These are phyloP conservation scores for Saccharomyces hybrid DNA, from an alignment of 1,139 yeast species.

Conservation along the genomic window DNA sequence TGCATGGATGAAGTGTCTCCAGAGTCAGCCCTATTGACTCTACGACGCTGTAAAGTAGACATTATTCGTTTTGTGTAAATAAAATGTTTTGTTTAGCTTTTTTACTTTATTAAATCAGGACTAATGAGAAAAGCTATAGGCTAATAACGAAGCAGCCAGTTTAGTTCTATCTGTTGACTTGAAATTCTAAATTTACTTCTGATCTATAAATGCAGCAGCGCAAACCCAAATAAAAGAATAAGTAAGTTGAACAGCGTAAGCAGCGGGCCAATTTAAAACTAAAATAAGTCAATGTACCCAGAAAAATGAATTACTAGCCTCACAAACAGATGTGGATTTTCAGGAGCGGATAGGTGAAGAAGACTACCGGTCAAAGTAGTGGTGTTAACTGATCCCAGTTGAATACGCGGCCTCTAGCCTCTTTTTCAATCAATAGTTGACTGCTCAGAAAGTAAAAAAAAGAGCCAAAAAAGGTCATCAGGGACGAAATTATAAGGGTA, in stretches of 20 bases:
- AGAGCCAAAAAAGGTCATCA: not conserved
- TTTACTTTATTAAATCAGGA: not conserved
- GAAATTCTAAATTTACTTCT: not conserved
- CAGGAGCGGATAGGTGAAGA: not conserved
- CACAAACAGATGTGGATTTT: not conserved
- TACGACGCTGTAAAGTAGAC: conserved; percentile 44
- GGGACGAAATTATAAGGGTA: not conserved
- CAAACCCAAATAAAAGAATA: not conserved
- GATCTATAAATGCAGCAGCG: not conserved
- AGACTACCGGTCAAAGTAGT: not conserved
- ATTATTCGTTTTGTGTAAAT: conserved; percentile 10
- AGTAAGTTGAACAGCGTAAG: not conserved
- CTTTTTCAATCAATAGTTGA: not conserved
- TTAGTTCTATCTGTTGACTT: not conserved
- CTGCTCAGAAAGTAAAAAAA: not conserved
- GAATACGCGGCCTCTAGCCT: not conserved
- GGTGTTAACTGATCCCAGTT: not conserved
- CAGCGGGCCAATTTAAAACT: not conserved
- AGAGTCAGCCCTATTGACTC: conserved; percentile 33
- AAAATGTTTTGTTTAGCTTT: not conserved
- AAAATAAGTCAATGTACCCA: not conserved
- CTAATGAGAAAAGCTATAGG: not conserved
- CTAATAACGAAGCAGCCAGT: not conserved
- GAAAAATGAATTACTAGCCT: not conserved
- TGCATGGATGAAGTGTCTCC: conserved; percentile 6